A percentile compares a stretch with the other conserved stretches of the same genome.
These are phyloP conservation scores for Ogataea neopini DNA, from an alignment of 805 yeast species.

Conservation along the genomic window DNA sequence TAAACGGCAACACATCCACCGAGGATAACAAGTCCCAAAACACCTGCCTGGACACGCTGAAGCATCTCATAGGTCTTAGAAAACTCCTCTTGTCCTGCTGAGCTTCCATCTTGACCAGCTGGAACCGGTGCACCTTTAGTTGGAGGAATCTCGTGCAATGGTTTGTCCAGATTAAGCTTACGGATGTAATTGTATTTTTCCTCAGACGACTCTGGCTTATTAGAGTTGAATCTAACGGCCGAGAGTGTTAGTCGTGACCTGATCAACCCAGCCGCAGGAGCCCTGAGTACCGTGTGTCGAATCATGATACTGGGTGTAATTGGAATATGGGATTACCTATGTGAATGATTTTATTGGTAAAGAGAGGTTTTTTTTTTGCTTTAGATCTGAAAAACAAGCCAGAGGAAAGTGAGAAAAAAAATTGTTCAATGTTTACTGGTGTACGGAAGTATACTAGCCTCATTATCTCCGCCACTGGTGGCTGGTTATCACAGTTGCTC, in stretches of 20 bases:
- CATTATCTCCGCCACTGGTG: background rate
- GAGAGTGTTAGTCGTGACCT: background rate
- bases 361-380: background rate
- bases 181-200: conserved; percentile 6
- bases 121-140: background rate
- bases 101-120: conserved; percentile 1
- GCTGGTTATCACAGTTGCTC: conserved; percentile 5
- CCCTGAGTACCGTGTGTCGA: background rate
- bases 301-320: background rate
- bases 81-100: conserved; percentile 10
- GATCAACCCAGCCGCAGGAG: background rate
- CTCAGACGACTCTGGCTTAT: background rate
- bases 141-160: conserved; percentile 2
- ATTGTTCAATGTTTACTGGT: background rate
- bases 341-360: background rate
- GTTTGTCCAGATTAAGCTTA: conserved; percentile 5
- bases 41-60: conserved; percentile 47
- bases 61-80: conserved; percentile 39
- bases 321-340: background rate
- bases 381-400: background rate
- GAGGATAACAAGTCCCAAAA: conserved; percentile 43
- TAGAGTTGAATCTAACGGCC: background rate
- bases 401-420: background rate
- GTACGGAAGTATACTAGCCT: background rate
- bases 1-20: conserved; percentile 42